A percentile compares a stretch with the other conserved stretches of the same genome.
These are phyloP conservation scores for Neopestalotiopsis rosae DNA, from an alignment of 2,329 filamentous ascomycete genomes.

Conservation along the genomic window DNA sequence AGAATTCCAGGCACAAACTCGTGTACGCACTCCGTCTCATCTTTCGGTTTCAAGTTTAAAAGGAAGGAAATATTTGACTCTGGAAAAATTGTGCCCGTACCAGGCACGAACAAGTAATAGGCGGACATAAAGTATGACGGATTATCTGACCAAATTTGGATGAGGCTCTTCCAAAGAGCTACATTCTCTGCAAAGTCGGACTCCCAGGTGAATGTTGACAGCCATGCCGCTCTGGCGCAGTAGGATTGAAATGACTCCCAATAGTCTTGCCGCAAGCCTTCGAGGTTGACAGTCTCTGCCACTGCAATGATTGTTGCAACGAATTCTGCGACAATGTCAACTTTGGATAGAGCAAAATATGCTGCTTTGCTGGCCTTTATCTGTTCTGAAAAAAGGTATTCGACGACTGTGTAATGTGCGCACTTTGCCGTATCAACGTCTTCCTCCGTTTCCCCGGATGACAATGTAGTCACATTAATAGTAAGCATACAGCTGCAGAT, in stretches of 20 bases:
- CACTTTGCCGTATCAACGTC: not conserved
- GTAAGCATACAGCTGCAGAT: not conserved
- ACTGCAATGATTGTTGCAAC: not conserved
- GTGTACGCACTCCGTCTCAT: too few relatives aligned
- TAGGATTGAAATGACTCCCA: not conserved
- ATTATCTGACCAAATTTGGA: not conserved
- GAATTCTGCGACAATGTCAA: not conserved
- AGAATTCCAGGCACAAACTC: too few relatives aligned
- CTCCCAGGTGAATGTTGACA: not conserved
- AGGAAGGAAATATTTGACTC: not conserved
- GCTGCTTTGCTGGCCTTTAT: not conserved
- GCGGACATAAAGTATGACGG: not conserved
- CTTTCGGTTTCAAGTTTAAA: not conserved
- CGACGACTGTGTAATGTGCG: conserved; percentile 5
- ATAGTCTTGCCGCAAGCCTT: not conserved
- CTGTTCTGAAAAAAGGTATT: not conserved
- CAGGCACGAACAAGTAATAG: too few relatives aligned
- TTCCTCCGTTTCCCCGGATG: too few relatives aligned
- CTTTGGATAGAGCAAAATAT: not conserved
- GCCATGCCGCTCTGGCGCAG: not conserved
- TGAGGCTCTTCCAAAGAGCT: not conserved
- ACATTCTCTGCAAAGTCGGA: not conserved
- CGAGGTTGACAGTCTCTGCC: too few relatives aligned
- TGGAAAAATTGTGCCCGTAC: too few relatives aligned
- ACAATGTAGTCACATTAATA: too few relatives aligned